Percentiles rank a stretch among this genome's conserved stretches.
These are phyloP conservation scores for Botrytis porri DNA, from an alignment of 2,329 filamentous ascomycete genomes.

Conservation along the genomic window DNA sequence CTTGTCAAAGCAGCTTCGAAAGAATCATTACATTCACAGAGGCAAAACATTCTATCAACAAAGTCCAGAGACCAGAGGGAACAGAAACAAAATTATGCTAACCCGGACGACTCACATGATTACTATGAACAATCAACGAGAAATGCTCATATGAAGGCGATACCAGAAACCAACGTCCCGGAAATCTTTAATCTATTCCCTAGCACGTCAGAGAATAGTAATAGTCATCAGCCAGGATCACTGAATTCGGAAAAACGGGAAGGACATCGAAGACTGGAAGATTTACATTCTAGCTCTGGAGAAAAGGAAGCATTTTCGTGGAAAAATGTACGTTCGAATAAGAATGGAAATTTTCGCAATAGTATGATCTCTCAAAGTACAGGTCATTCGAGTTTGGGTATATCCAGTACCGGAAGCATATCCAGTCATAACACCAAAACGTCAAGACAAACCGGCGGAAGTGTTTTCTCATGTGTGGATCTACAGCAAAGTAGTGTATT, in stretches of 20 bases:
- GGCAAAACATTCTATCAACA: constrained; percentile 28
- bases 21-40: constrained; percentile 33
- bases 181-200: constrained; percentile 16
- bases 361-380: constrained; percentile 9
- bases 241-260: constrained; percentile 3
- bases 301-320: constrained; percentile 29
- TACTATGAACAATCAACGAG: constrained; percentile 32
- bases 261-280: constrained; percentile 1
- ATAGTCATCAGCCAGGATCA: not conserved
- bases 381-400: constrained; percentile 23
- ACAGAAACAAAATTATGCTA: not conserved
- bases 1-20: constrained; percentile 32
- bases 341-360: constrained; percentile 6
- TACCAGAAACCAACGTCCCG: constrained; percentile 31
- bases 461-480: constrained; percentile 34
- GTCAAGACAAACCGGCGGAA: constrained; percentile 33
- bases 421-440: constrained; percentile 37
- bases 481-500: constrained; percentile 37
- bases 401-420: constrained; percentile 35
- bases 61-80: constrained; percentile 24
- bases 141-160: constrained; percentile 29
- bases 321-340: constrained; percentile 32
- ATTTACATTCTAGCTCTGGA: constrained; percentile 3
- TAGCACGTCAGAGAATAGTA: not conserved
- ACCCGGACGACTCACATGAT: constrained; percentile 25